phyloP scores from a whole-genome alignment of 1,139 yeast genomes.

The Yamadazyma buinensis region DNA sequence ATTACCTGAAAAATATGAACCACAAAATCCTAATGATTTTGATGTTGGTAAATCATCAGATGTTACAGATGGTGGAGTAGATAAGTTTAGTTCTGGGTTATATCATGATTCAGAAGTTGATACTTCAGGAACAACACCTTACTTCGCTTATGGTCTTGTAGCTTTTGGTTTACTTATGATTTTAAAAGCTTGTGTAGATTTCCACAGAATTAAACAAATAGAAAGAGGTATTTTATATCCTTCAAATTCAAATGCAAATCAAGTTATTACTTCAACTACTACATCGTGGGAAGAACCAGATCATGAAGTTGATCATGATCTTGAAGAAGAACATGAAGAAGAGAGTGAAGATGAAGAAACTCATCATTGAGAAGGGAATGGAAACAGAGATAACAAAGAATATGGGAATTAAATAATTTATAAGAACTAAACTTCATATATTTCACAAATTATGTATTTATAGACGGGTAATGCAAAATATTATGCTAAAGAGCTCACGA shows the following conservation, averaged over 20 bases:
- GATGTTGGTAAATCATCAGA: conserved; percentile 42
- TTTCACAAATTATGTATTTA: too few relatives aligned
- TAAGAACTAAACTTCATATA: too few relatives aligned
- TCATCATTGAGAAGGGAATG: too few relatives aligned
- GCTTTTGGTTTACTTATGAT: conserved; percentile 67
- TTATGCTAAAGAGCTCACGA: too few relatives aligned
- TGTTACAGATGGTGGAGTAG: conserved; percentile 40
- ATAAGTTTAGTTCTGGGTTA: conserved; percentile 42
- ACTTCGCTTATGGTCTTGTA: conserved; percentile 56
- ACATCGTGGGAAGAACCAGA: conserved; percentile 3
- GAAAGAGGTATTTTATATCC: conserved; percentile 62
- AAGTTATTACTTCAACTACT: neutral
- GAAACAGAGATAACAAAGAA: too few relatives aligned
- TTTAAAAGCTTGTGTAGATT: conserved; percentile 66
- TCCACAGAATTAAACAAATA: conserved; percentile 69
- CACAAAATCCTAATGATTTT: conserved; percentile 53
- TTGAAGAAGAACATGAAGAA: too few relatives aligned
- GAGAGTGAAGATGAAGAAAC: too few relatives aligned
- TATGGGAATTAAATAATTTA: too few relatives aligned
- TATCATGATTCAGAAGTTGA: conserved; percentile 17
- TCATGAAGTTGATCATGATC: too few relatives aligned
- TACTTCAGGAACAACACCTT: conserved; percentile 29
- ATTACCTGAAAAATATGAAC: conserved; percentile 42
- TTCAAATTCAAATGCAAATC: conserved; percentile 8
- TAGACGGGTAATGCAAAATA: too few relatives aligned